These are phyloP conservation scores for Cercospora nicotianae DNA, from an alignment of 2,329 filamentous ascomycete genomes.

Conservation along the genomic window DNA sequence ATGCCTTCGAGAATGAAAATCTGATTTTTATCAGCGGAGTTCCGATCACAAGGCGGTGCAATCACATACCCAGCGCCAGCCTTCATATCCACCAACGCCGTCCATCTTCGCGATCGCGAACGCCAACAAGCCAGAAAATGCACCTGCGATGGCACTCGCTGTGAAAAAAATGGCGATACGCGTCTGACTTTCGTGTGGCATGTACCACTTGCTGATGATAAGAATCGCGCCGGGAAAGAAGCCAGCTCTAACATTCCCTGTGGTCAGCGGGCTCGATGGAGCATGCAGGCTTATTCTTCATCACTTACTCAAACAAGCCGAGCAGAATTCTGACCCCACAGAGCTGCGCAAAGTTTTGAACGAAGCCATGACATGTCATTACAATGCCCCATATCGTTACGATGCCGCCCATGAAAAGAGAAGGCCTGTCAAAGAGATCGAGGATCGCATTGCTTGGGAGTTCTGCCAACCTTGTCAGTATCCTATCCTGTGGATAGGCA, in stretches of 20 bases:
- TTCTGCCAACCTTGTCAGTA: not conserved
- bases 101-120: conserved; percentile 43
- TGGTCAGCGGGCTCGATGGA: not conserved
- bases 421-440: not conserved
- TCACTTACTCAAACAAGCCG: not conserved
- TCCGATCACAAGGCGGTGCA: not conserved
- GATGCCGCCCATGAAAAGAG: not conserved
- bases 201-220: conserved; percentile 28
- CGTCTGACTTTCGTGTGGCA: conserved; percentile 25
- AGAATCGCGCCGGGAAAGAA: conserved; percentile 15
- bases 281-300: too few species aligned
- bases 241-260: not conserved
- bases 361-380: not conserved
- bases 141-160: conserved; percentile 25
- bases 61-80: conserved; percentile 34
- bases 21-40: not conserved
- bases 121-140: conserved; percentile 31
- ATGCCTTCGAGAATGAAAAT: conserved; percentile 60
- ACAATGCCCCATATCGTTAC: not conserved
- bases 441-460: not conserved
- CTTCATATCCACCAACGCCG: conserved; percentile 27
- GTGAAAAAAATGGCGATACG: conserved; percentile 31
- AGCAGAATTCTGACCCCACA: not conserved
- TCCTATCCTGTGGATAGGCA: too few species aligned
- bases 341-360: not conserved